Percentiles rank a stretch among this genome's conserved stretches.
Conservation (phyloP, 2,329 filamentous ascomycete species). For the Penicillium sp. region DNA sequence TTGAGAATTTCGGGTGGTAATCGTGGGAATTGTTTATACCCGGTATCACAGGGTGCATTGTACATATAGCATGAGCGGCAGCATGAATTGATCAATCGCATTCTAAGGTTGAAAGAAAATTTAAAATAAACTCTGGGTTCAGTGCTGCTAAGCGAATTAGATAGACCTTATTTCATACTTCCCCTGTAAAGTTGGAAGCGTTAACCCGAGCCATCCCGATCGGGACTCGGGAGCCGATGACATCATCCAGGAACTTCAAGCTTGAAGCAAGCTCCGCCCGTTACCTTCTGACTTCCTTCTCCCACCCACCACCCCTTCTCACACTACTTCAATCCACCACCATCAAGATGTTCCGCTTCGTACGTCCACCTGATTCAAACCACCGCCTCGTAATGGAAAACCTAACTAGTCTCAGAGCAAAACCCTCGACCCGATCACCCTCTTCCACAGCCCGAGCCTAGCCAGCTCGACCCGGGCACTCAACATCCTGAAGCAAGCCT, state of each 20-base stretch:
- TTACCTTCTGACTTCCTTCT: background rate
- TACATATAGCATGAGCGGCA: background rate
- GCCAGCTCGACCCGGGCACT: conserved; percentile 71
- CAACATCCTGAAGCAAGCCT: conserved; percentile 75
- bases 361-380: conserved; percentile 5
- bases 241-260: conserved; percentile 15
- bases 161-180: background rate
- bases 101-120: background rate
- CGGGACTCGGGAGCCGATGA: conserved; percentile 18
- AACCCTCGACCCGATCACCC: conserved; percentile 84
- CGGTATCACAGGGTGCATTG: background rate
- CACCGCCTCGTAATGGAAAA: background rate
- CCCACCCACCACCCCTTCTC: conserved; percentile 1
- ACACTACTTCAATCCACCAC: background rate
- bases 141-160: background rate
- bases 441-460: conserved; percentile 84
- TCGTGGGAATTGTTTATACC: background rate
- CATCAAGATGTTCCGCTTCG: conserved; percentile 29
- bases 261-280: background rate
- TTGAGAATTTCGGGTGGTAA: conserved; percentile 55
- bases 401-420: conserved; percentile 57
- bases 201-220: conserved; percentile 8
- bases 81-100: background rate
- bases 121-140: background rate
- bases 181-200: background rate